These are phyloP conservation scores for Carex arenaria DNA, from an alignment of 202 grass and related monocot species.

Conservation along the genomic window DNA sequence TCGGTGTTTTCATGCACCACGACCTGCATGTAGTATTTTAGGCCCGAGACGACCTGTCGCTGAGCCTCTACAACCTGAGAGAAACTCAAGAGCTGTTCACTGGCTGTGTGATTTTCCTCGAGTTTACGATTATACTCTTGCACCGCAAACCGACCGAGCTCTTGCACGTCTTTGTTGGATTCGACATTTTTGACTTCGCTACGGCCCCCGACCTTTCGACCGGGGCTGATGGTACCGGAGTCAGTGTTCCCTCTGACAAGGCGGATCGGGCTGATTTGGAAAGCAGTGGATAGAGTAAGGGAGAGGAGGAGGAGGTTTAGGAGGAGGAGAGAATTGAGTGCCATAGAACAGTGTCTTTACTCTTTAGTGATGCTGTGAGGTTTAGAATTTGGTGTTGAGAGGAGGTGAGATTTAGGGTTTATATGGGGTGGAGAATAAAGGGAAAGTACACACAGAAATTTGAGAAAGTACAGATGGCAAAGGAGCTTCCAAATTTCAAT, in stretches of 20 bases:
- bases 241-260: background rate
- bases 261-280: background rate
- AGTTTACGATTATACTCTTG: slow-evolving; percentile 57
- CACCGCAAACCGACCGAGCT: slow-evolving; percentile 67
- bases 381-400: background rate
- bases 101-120: background rate
- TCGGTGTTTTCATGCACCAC: background rate
- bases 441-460: slow-evolving; percentile 19
- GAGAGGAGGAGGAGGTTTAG: background rate
- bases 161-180: slow-evolving; percentile 64
- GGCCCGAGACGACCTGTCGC: slow-evolving; percentile 80
- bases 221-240: background rate
- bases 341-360: slow-evolving; percentile 25
- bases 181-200: slow-evolving; percentile 57
- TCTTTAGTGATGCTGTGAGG: background rate
- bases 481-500: background rate
- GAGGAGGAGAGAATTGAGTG: slow-evolving; percentile 1
- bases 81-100: slow-evolving; percentile 40
- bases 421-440: background rate
- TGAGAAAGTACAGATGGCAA: slow-evolving; percentile 11
- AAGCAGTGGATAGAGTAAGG: slow-evolving; percentile 8
- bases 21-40: slow-evolving; percentile 85
- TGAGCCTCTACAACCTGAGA: slow-evolving; percentile 52
- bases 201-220: slow-evolving; percentile 58
- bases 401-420: background rate